Percentiles rank a stretch among this genome's conserved stretches.
These are phyloP conservation scores for Apiospora malaysiana DNA, from an alignment of 2,329 filamentous ascomycete species.

Conservation along the genomic window DNA sequence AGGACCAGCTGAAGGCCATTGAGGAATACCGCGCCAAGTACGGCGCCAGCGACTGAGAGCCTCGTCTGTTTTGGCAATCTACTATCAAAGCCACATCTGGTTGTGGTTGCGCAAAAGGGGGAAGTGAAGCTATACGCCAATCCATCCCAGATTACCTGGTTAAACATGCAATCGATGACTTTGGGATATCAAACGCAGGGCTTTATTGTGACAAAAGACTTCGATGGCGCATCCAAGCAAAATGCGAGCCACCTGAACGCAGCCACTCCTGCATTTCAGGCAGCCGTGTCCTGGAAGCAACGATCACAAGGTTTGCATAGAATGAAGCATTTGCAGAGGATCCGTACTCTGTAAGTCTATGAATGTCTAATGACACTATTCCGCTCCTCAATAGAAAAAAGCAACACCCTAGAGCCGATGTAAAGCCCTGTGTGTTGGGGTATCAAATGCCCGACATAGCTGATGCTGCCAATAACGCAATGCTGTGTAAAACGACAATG, in stretches of 20 bases:
- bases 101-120: neutral
- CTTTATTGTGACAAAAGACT: neutral
- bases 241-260: too few relatives aligned
- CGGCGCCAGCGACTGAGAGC: slow-evolving; percentile 47
- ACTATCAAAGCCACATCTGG: neutral
- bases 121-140: neutral
- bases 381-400: slow-evolving; percentile 3
- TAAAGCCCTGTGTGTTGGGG: neutral
- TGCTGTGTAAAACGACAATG: neutral
- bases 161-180: neutral
- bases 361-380: slow-evolving; percentile 1
- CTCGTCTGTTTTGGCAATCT: neutral
- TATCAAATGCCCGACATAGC: slow-evolving; percentile 5
- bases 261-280: neutral
- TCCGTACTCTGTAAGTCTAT: slow-evolving; percentile 6
- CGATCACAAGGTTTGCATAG: neutral
- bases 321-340: neutral
- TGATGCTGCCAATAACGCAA: neutral
- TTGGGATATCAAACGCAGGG: neutral
- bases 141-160: neutral
- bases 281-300: neutral
- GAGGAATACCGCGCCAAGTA: slow-evolving; percentile 76
- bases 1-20: slow-evolving; percentile 68
- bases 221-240: too few relatives aligned
- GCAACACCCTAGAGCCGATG: slow-evolving; percentile 1